Base-by-base conservation (phyloP, 2,329 filamentous ascomycete genomes). In the Penicillium sp. region DNA sequence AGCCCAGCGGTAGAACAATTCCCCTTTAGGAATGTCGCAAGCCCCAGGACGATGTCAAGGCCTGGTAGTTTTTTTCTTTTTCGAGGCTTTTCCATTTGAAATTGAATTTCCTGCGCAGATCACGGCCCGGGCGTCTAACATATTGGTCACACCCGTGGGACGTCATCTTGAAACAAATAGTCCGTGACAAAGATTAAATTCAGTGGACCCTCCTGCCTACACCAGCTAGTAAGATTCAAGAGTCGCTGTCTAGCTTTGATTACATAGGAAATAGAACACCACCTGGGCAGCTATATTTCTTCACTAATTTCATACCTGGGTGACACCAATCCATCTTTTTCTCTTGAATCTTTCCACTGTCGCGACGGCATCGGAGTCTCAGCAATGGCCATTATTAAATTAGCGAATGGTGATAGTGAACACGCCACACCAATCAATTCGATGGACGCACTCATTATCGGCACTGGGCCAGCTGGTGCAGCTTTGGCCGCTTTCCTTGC, bases 381-480 rank as follows among this genome's bases (percentile, higher is more conserved):
- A n/a, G 22, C n/a, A 3, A 59, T 59, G 57, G 49, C 57, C 7
- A 53, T 57, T 13, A 27, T 55, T 3, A 44, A 55, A 13, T 47
- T 57, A 16, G 42, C 38, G 48, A 57, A 54, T 16, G 46, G 46
- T 7, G 11, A 49, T n/a, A 8, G 32, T 32, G n/a, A 14, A 11
- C 51, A 53, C 9, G 43, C 43, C 21, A 18, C 34, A 5, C 9
- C 44, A 0, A 16, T 56, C 24, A 53, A 43, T 21, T 47, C 46
- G n/a, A 79, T 76, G 1, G 78, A 83, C 50, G 71, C 80, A 40
- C 67, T 84, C 39, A 79, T 83, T 49, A 67, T 83, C 21, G 78
- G 81, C 13, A 72, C 79, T 32, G 83, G 83, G 0, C 83, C 83
- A 5, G 81, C 83, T 0, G 83, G 83, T 2, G 81, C 80, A 5